phyloP scores from a whole-genome alignment of 1,284 basidiomycete genomes.

The Ganoderma boninense region DNA sequence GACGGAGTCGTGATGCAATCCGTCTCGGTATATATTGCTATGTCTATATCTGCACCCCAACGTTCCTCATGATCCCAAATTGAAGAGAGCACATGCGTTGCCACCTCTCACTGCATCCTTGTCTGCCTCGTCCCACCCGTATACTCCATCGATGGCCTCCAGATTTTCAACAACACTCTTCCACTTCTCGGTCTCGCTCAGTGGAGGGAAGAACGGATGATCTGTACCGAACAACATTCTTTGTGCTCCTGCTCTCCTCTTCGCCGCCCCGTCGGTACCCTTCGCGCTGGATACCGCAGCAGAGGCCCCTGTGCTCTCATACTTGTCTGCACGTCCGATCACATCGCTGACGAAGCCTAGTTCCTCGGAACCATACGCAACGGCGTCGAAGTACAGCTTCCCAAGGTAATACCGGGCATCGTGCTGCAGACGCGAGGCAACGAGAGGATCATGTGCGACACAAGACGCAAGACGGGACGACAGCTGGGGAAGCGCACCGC shows the following conservation, averaged over 20 bases:
- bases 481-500: constrained; percentile 81
- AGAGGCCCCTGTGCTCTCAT: constrained; percentile 48
- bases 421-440: constrained; percentile 76
- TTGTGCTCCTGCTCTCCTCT: constrained; percentile 50
- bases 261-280: constrained; percentile 25
- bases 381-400: constrained; percentile 83
- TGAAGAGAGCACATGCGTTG: constrained; percentile 78
- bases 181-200: constrained; percentile 76
- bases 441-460: constrained; percentile 83
- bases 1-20: background rate
- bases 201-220: constrained; percentile 90
- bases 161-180: constrained; percentile 85
- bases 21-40: background rate
- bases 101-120: constrained; percentile 71
- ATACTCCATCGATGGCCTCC: constrained; percentile 74
- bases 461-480: constrained; percentile 86
- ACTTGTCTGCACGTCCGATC: constrained; percentile 67
- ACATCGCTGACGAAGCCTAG: constrained; percentile 78
- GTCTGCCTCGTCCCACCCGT: constrained; percentile 68
- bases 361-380: constrained; percentile 86
- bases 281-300: constrained; percentile 34
- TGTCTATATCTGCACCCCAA: background rate
- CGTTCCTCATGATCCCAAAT: constrained; percentile 28
- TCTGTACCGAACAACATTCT: constrained; percentile 88
- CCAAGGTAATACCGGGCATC: constrained; percentile 88